Evolutionary conservation across 768 basidiomycete species (phyloP), one percentile per base, ranked within the genome.

Genomic region (Suillus weaverae): DNA sequence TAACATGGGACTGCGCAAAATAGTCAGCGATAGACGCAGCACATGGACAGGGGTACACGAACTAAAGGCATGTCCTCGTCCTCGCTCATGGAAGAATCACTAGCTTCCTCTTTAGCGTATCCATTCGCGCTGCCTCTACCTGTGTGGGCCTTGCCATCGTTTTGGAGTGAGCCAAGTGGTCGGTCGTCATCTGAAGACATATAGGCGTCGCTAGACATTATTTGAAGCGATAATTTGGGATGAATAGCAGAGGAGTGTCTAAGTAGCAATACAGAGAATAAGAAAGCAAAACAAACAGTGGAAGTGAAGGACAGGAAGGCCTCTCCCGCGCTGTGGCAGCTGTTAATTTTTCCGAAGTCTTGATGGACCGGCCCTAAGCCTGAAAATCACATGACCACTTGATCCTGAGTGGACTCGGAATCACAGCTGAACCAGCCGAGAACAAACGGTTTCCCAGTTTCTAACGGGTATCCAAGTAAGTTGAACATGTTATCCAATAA

Each of bases 51-150:
- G 51, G 20, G 64, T 33, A 64, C 67, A 80, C 85, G 69, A 75
- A 93, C 92, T 74, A 91, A 80, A 53, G 90, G 90, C 76, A 86
- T 76, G 70, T 91, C 89, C 54, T 89, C 87, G 60, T 86, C 89
- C 64, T 90, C 89, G 67, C 88, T 90, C 84, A 88, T 84, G 32
- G 82, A 79, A 60, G 78, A 80, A 71, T 78, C 77, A 16, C 73
- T 77, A 63, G 80, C 77, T 63, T 79, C 77, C 30, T 75, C 76
- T 32, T 79, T 79, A 64, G 64, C 64, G 70, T 77, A 74, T 66
- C 77, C 77, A 70, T 80, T 81, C 56, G 80, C 79, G 68, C 86
- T 85, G 64, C 79, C 78, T 41, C 57, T 30, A 67, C 74, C 74
- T 74, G 74, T 76, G 69, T 77, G 73, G 70, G 81, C 79, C 62